Evolutionary conservation across 768 basidiomycete species (phyloP), one percentile per base, ranked within the genome.

Genomic region (Tylopilus felleus): DNA sequence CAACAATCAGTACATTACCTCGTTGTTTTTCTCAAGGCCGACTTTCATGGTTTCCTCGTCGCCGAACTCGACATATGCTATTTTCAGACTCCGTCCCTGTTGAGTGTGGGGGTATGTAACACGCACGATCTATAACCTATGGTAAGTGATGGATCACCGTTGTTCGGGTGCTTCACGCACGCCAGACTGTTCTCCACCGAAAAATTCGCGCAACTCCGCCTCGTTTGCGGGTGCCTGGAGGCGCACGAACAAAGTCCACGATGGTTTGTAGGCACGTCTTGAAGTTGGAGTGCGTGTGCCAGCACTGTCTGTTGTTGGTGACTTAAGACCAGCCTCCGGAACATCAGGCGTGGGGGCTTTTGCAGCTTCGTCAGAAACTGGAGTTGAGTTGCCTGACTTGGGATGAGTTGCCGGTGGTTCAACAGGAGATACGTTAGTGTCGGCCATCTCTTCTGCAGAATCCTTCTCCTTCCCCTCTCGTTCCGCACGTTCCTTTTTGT

Each of bases 61-160:
- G 5, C 83, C 87, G 70, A 96, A 97, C 65, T 96, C 94, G 49
- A 97, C 82, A 65, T 93, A 97, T 2, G 85, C 90, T 52, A 93
- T 75, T 59, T 78, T 82, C 51, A 72, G 73, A 27, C 76, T 71
- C 43, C 84, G 81, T 10, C 81, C 80, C 5, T 71, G 61, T 60
- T 71, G 77, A 13, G 59, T 69, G 31, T 71, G 59, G 0, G 88
- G 88, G 54, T 86, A 77, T 55, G 78, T 77, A 48, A 93, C 77
- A 47, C 82, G 80, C 28, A 82, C 85, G 62, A 93, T 86, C 86
- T 90, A 56, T 40, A 25, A 38, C 13, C 6, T 31, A 14, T 27
- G 46, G 31, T 64, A 25, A 33, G 49, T 22, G 40, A 45, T 39
- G 25, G 13, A 25, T 6, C 10, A 25, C 50, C 16, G 8, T 9